Percentiles rank a stretch among this genome's conserved stretches.
Conservation (phyloP, 2,329 filamentous ascomycete genomes). For the Chrysoporthe austroafricana region DNA sequence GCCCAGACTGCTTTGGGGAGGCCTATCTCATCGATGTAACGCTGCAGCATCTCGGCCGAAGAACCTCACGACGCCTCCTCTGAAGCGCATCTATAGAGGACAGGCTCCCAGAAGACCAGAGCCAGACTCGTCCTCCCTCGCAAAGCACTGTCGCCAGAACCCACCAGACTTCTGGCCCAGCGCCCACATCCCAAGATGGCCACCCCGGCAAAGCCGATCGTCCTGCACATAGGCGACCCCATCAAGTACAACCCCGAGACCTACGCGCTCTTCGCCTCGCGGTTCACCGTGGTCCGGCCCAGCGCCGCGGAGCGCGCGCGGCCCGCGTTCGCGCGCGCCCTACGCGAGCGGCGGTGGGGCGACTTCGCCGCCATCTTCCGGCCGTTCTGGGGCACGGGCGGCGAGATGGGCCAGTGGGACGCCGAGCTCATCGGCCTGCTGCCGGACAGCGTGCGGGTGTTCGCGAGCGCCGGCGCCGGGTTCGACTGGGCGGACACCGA, state of each 20-base stretch:
- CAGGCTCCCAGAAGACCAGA: not conserved
- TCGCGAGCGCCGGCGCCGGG: constrained; percentile 66
- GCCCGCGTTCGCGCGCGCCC: constrained; percentile 51
- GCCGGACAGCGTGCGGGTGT: constrained; percentile 60
- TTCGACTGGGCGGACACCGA: constrained; percentile 70
- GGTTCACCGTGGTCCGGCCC: constrained; percentile 57
- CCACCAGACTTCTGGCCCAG: not conserved
- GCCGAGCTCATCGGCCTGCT: constrained; percentile 60
- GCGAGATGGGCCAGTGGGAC: constrained; percentile 70
- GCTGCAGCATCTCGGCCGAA: not conserved
- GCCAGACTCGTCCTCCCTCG: not conserved
- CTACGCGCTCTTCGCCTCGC: constrained; percentile 46
- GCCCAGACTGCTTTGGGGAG: not conserved
- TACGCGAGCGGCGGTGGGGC: constrained; percentile 58
- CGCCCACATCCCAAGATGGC: not conserved
- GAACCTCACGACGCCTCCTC: not conserved
- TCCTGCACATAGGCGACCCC: constrained; percentile 76
- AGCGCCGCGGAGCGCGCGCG: constrained; percentile 54
- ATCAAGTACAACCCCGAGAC: constrained; percentile 54
- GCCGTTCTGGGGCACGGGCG: constrained; percentile 63
- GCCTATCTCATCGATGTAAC: constrained; percentile 2
- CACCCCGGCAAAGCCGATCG: constrained; percentile 49
- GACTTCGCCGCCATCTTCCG: constrained; percentile 57
- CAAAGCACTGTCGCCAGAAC: not conserved
- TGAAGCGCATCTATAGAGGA: too few species aligned